Evolutionary conservation across 1,284 basidiomycete species (phyloP), one percentile per base, ranked within the genome.

Genomic region (Gymnopus androsaceus): DNA sequence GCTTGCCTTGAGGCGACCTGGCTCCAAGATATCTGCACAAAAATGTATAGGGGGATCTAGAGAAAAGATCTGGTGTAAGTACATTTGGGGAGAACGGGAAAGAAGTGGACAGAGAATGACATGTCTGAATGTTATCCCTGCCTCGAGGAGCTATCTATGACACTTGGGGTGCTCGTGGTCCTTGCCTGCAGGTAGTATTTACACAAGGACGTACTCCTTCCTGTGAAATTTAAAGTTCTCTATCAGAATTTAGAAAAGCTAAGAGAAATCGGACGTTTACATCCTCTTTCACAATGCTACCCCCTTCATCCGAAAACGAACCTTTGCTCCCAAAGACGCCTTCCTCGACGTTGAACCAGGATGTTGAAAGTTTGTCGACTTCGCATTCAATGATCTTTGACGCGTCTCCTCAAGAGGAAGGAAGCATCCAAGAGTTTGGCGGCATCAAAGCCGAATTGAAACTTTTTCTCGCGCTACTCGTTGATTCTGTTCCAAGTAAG

Each of bases 401-500:
- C 52, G 56, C 60, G 40, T 51, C 60, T 58, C 58, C 63, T 40
- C 57, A 67, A 56, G 55, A 46, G 61, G 64, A 65, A 65, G 54
- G 48, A 54, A 37, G 15, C 37, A 42, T 27, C 62, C 64, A 60
- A 42, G 49, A 54, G 36, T 34, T 51, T 54, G 62, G 61, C 60
- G 52, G 54, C 52, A 52, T 61, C 56, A 66, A 62, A 57, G 62
- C 70, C 61, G 65, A 75, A 21, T 66, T 71, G 51, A 69, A 67
- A 59, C 69, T 85, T 62, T 72, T 83, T 57, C 66, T 57, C 38
- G 78, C 78, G 14, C 70, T 85, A 56, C 64, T 81, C 57, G 65
- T 75, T 46, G 83, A 84, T 67, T 83, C 83, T 12, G 70, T 81
- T 45, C 84, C 84, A 47, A 79, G 83, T 80, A 59, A 59, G 78